Base-by-base conservation (phyloP, 179 eudicot species). In the Beta macrorhiza region DNA sequence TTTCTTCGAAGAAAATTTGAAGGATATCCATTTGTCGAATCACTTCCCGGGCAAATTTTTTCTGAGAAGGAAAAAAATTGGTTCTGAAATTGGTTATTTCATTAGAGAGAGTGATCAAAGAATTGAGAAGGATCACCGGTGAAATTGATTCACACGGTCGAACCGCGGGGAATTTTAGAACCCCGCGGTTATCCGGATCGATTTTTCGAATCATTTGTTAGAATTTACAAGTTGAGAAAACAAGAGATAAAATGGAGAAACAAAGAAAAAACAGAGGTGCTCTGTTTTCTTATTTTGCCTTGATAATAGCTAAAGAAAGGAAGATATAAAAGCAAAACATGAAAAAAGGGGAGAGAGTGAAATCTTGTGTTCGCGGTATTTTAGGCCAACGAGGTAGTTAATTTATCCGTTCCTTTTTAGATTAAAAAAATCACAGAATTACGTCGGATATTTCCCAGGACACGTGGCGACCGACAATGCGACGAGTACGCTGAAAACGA, bases 121-220 rank as follows among this genome's bases (percentile, higher is more conserved):
- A 94, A 1, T 82, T 45, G 47, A 94, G 64, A 0, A 94, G 87
- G 49, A 92, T 91, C 51, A 82, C 63, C 29, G 91, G 91, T 75
- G 93, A 90, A 25, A 91, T 83, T 32, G 87, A 83, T 65, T 89
- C 89, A 72, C 96, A 93, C 11, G 97, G 97, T 37, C 83, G 87
- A n/a, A 92, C 93, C 19, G 95, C 92, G 84, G 96, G 92, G 9
- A 83, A 88, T 1, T 80, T 84, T 2, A 93, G 84, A 25, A 90
- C 74, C 93, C 93, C 91, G 89, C 97, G 97, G n/a, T 80, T 85
- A 69, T 68, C 79, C 53, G 81, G 86, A 67, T 86, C 90, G 65
- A 59, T 75, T 74, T 81, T 88, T 14, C 84, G 84, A 63, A 90
- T 84, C 96, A 92, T 92, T 77, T 76, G 69, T 6, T 32, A 5